Conservation (phyloP, 2,329 filamentous ascomycete species). For the Didymella sp. region DNA sequence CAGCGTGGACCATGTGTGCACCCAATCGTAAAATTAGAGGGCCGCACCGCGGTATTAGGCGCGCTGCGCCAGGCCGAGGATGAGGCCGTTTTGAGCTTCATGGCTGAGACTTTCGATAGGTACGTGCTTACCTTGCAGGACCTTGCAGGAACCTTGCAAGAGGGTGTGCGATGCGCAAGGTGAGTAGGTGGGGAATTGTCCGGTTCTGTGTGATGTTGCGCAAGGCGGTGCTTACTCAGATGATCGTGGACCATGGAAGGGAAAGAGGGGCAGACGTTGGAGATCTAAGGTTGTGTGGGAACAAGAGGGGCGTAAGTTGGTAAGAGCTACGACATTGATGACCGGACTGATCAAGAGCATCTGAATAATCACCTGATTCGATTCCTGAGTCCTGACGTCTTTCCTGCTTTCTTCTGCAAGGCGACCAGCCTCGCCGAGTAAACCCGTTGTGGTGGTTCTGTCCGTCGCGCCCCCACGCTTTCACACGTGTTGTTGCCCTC, state of each 20-base stretch:
- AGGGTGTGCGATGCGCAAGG: background rate
- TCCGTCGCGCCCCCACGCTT: background rate
- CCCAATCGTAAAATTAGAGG: conserved; percentile 18
- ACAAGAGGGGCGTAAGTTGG: background rate
- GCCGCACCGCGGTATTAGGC: background rate
- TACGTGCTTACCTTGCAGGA: conserved; percentile 13
- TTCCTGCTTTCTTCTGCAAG: background rate
- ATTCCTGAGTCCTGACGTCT: background rate
- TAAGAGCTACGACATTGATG: background rate
- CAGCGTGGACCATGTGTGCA: background rate
- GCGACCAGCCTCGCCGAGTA: conserved; percentile 6
- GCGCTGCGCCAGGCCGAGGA: conserved; percentile 10
- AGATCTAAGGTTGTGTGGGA: background rate
- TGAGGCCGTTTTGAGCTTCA: conserved; percentile 1
- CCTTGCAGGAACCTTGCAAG: background rate
- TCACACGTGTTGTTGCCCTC: background rate
- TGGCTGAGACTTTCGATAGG: conserved; percentile 22
- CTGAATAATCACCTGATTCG: background rate
- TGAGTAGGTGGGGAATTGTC: background rate
- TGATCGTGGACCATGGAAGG: background rate
- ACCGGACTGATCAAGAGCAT: background rate
- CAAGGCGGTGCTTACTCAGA: conserved; percentile 13
- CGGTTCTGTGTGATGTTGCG: conserved; percentile 14
- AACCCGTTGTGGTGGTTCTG: background rate
- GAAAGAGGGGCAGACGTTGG: background rate